Conservation (phyloP, 2,329 filamentous ascomycete species). For the Clarireedia paspali region DNA sequence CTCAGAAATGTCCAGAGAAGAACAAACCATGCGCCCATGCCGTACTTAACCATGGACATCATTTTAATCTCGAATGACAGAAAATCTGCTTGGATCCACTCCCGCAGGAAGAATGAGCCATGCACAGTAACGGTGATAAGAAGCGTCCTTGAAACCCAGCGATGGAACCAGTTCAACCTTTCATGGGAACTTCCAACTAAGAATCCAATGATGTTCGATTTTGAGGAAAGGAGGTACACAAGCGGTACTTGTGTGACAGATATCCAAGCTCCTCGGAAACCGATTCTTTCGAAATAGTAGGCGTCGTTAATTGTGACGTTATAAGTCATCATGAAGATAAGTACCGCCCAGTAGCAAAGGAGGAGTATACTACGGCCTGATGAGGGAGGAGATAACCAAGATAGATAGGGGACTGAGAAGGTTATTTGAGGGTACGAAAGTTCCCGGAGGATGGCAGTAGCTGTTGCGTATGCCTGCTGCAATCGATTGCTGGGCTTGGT, state of each 20-base stretch:
- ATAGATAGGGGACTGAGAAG: slow-evolving; percentile 37
- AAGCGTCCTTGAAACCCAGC: slow-evolving; percentile 64
- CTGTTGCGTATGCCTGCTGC: slow-evolving; percentile 48
- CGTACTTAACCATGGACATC: slow-evolving; percentile 59
- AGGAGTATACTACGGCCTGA: slow-evolving; percentile 48
- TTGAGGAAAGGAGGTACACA: slow-evolving; percentile 53
- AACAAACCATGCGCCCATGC: slow-evolving; percentile 58
- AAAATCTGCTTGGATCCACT: slow-evolving; percentile 55
- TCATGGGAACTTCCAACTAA: slow-evolving; percentile 59
- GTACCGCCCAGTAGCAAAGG: slow-evolving; percentile 49
- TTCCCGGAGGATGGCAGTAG: slow-evolving; percentile 50
- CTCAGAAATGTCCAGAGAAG: slow-evolving; percentile 58
- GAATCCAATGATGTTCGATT: slow-evolving; percentile 50
- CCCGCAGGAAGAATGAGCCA: slow-evolving; percentile 59
- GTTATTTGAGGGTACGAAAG: slow-evolving; percentile 47
- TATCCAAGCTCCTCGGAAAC: slow-evolving; percentile 61
- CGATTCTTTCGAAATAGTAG: slow-evolving; percentile 57
- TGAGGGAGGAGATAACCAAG: slow-evolving; percentile 52
- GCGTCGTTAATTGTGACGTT: slow-evolving; percentile 42
- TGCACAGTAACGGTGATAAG: slow-evolving; percentile 62
- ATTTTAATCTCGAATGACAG: slow-evolving; percentile 49
- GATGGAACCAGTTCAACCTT: slow-evolving; percentile 64
- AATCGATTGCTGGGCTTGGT: slow-evolving; percentile 42
- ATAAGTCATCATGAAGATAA: slow-evolving; percentile 49
- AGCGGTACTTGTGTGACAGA: slow-evolving; percentile 57